These are phyloP conservation scores for Nothophaeocryptopus gaeumannii DNA, from an alignment of 2,329 filamentous ascomycete species.

Conservation along the genomic window DNA sequence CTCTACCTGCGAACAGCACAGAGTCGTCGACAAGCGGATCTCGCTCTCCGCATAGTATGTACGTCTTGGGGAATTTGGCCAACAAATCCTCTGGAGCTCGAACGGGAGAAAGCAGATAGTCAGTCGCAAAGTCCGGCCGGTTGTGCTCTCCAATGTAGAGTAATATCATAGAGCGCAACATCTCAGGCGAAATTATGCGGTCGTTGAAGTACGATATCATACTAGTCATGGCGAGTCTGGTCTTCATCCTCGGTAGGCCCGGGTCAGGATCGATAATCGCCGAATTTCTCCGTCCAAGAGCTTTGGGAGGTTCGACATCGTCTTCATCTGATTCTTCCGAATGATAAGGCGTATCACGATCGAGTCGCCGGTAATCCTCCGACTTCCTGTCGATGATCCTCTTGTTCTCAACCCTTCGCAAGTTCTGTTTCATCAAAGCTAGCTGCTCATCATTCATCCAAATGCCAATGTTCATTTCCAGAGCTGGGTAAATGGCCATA, in stretches of 20 bases:
- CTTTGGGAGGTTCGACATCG: slow-evolving; percentile 2
- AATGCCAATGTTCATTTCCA: slow-evolving; percentile 97
- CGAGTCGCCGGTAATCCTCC: slow-evolving; percentile 80
- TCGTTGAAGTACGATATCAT: slow-evolving; percentile 99
- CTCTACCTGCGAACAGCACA: slow-evolving; percentile 85
- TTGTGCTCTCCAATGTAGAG: slow-evolving; percentile 93
- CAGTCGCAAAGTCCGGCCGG: slow-evolving; percentile 85
- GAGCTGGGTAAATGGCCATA: slow-evolving; percentile 79
- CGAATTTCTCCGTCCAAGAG: background rate
- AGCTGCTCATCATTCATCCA: slow-evolving; percentile 99
- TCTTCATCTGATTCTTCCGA: slow-evolving; percentile 57
- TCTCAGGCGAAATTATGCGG: slow-evolving; percentile 88
- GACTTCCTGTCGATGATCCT: slow-evolving; percentile 79
- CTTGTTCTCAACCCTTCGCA: slow-evolving; percentile 72
- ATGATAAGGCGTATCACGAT: slow-evolving; percentile 74
- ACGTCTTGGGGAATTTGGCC: slow-evolving; percentile 86
- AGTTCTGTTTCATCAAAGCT: slow-evolving; percentile 82
- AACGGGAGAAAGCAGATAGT: slow-evolving; percentile 86
- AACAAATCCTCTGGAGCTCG: slow-evolving; percentile 82
- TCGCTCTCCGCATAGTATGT: slow-evolving; percentile 89
- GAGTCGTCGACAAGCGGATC: slow-evolving; percentile 96
- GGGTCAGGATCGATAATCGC: slow-evolving; percentile 5
- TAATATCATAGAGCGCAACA: slow-evolving; percentile 99
- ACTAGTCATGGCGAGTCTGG: slow-evolving; percentile 88
- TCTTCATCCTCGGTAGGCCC: slow-evolving; percentile 39